These are phyloP conservation scores for Talaromyces sp. DNA, from an alignment of 2,329 filamentous ascomycete genomes.

Conservation along the genomic window DNA sequence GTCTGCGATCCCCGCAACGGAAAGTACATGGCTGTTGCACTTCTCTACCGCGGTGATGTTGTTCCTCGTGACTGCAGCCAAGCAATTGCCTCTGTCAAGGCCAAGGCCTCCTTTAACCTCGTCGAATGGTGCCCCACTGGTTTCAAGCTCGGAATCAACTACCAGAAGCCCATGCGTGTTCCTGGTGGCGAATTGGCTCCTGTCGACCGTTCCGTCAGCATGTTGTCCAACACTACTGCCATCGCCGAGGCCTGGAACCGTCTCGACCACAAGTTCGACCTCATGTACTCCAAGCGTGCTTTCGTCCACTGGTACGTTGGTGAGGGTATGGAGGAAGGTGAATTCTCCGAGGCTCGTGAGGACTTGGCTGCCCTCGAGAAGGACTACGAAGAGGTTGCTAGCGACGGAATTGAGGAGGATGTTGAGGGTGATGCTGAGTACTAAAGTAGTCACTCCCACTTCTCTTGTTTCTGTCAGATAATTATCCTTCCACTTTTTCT, in stretches of 20 bases:
- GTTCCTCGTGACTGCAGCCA: slow-evolving; percentile 60
- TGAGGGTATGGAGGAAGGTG: slow-evolving; percentile 89
- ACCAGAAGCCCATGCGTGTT: slow-evolving; percentile 56
- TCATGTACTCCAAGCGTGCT: slow-evolving; percentile 67
- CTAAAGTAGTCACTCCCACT: slow-evolving; percentile 19
- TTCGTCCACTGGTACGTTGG: slow-evolving; percentile 77
- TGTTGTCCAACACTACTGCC: slow-evolving; percentile 66
- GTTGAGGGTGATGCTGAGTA: slow-evolving; percentile 50
- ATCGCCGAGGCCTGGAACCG: slow-evolving; percentile 64
- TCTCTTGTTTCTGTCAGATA: slow-evolving; percentile 2
- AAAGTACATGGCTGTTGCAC: slow-evolving; percentile 67
- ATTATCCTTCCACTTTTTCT: background rate
- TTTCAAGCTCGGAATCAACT: slow-evolving; percentile 68
- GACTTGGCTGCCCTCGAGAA: slow-evolving; percentile 81
- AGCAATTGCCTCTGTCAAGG: slow-evolving; percentile 61
- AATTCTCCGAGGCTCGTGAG: slow-evolving; percentile 83
- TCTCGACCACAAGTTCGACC: slow-evolving; percentile 65
- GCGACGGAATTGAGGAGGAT: slow-evolving; percentile 64
- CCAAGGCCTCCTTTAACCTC: slow-evolving; percentile 62
- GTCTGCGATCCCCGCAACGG: slow-evolving; percentile 64
- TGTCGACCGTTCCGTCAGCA: slow-evolving; percentile 56
- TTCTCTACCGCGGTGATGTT: slow-evolving; percentile 65
- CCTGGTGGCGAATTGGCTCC: slow-evolving; percentile 53
- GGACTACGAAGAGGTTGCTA: slow-evolving; percentile 82
- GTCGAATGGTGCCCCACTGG: slow-evolving; percentile 69